Conservation (phyloP, 345 rosid genomes). For the Eucalyptus decipiens region DNA sequence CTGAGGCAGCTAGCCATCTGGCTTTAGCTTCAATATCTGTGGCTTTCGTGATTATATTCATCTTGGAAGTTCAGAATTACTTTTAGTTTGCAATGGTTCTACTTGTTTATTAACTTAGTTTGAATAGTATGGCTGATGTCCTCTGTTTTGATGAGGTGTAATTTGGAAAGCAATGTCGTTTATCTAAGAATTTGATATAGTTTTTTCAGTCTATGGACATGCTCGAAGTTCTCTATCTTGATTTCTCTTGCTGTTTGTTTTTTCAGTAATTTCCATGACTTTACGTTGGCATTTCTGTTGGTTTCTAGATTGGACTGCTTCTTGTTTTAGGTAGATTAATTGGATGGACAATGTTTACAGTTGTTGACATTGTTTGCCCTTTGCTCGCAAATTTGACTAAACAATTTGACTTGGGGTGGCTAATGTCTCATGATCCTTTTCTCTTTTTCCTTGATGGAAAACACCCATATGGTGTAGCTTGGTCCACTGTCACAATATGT, state of each 20-base stretch:
- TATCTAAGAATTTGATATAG: too few relatives aligned
- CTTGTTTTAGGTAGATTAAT: neutral
- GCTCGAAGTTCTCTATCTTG: neutral
- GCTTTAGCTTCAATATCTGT: neutral
- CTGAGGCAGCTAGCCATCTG: accelerated
- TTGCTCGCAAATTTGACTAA: neutral
- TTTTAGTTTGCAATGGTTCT: neutral
- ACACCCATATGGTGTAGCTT: neutral
- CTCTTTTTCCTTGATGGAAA: neutral
- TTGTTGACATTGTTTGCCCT: neutral
- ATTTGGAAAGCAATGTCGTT: too few relatives aligned
- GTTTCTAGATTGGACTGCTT: neutral
- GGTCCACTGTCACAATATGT: neutral
- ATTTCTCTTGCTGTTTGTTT: neutral
- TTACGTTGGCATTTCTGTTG: neutral
- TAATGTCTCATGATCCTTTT: neutral
- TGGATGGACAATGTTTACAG: neutral
- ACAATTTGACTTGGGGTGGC: neutral
- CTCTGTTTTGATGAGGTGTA: too few relatives aligned
- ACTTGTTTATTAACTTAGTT: neutral
- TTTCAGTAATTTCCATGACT: neutral
- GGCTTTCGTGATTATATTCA: neutral
- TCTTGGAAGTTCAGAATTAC: neutral
- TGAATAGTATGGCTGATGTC: neutral
- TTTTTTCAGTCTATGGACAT: neutral